phyloP scores from a whole-genome alignment of 2,329 filamentous ascomycete genomes.

The Arthrobotrys sinensis region DNA sequence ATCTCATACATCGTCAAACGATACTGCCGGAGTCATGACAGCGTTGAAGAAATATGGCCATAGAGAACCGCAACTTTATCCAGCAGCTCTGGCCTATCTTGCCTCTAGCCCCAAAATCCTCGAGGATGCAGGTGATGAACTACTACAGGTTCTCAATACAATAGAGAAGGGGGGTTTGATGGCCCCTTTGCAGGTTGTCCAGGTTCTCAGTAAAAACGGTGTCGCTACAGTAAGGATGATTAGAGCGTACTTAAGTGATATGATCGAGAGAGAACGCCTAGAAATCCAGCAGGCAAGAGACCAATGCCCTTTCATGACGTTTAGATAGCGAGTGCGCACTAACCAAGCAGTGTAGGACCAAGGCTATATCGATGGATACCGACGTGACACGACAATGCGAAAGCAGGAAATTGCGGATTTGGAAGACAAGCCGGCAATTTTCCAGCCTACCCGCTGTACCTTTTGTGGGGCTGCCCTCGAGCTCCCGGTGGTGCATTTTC shows the following conservation, averaged over 20 bases:
- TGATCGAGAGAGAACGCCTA: slow-evolving; percentile 87
- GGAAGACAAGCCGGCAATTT: slow-evolving; percentile 84
- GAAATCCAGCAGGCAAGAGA: slow-evolving; percentile 78
- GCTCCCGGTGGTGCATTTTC: slow-evolving; percentile 91
- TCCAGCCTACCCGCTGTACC: slow-evolving; percentile 90
- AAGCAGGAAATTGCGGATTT: slow-evolving; percentile 84
- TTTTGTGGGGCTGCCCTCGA: slow-evolving; percentile 85
- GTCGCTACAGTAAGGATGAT: slow-evolving; percentile 98
- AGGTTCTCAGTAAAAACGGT: slow-evolving; percentile 83
- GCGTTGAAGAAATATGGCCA: slow-evolving; percentile 92
- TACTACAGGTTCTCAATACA: slow-evolving; percentile 83
- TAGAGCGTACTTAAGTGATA: slow-evolving; percentile 89
- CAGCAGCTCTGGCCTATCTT: slow-evolving; percentile 92
- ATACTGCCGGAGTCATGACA: slow-evolving; percentile 90
- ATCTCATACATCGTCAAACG: slow-evolving; percentile 91
- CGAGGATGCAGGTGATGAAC: slow-evolving; percentile 85
- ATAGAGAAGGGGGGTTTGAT: slow-evolving; percentile 93
- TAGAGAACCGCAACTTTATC: slow-evolving; percentile 90
- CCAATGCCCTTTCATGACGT: not conserved
- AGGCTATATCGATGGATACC: slow-evolving; percentile 79
- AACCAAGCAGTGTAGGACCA: not conserved
- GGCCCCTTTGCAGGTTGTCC: slow-evolving; percentile 96
- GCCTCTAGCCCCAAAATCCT: slow-evolving; percentile 86
- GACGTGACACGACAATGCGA: slow-evolving; percentile 84
- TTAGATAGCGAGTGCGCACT: not conserved